Evolutionary conservation across 495 filamentous ascomycete species (phyloP).

Genomic region (Xanthoparmelia taractica): DNA sequence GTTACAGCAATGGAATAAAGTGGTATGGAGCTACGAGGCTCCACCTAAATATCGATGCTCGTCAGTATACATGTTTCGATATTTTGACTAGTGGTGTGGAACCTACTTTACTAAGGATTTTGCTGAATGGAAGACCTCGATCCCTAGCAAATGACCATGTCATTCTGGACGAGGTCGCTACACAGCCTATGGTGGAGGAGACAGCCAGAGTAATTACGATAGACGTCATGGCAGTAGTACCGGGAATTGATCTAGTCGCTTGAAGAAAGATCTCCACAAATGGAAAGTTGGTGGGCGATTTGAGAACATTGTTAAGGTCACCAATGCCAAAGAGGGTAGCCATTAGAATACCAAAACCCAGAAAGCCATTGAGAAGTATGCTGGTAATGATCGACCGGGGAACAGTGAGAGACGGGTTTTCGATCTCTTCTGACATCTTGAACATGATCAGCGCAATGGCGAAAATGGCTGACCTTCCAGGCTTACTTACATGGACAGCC

Average conservation of each 20-base stretch:
- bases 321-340: constrained; percentile 42
- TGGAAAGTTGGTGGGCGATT: constrained; percentile 35
- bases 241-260: constrained; percentile 32
- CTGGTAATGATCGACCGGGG: constrained; percentile 41
- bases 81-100: constrained; percentile 44
- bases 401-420: constrained; percentile 37
- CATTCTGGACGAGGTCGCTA: constrained; percentile 42
- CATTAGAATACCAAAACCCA: constrained; percentile 44
- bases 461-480: too few relatives aligned
- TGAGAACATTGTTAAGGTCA: constrained; percentile 34
- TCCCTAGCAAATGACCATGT: background rate
- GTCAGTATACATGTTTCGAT: constrained; percentile 31
- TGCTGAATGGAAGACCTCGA: background rate
- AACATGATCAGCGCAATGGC: background rate
- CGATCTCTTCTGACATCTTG: constrained; percentile 50
- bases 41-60: too few relatives aligned
- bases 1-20: constrained; percentile 33
- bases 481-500: background rate
- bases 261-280: constrained; percentile 44
- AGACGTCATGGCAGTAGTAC: constrained; percentile 38
- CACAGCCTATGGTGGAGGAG: constrained; percentile 36
- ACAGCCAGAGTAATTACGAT: constrained; percentile 38
- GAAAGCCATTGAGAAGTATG: constrained; percentile 38
- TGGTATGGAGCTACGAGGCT: constrained; percentile 30
- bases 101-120: constrained; percentile 43